These are phyloP conservation scores for Huiozyma naganishii DNA, from an alignment of 805 yeast species.

Conservation along the genomic window DNA sequence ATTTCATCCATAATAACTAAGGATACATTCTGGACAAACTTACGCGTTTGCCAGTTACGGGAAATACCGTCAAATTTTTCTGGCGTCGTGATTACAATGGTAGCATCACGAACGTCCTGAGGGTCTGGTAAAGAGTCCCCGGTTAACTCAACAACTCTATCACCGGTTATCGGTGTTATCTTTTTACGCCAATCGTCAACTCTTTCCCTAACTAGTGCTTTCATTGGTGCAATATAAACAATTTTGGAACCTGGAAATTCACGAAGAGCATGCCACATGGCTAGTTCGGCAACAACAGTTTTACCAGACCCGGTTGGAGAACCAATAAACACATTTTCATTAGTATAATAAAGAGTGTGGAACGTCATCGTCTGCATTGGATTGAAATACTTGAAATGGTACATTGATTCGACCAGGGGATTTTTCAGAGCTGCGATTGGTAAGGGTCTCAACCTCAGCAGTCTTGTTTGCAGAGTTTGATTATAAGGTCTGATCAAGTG, in stretches of 20 bases:
- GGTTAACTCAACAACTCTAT: constrained; percentile 77
- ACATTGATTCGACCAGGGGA: constrained; percentile 54
- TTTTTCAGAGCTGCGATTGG: constrained; percentile 75
- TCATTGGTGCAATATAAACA: constrained; percentile 86
- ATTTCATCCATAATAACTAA: constrained; percentile 91
- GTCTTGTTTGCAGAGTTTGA: constrained; percentile 73
- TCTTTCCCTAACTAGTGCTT: constrained; percentile 92
- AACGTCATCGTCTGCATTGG: constrained; percentile 98
- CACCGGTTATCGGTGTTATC: constrained; percentile 83
- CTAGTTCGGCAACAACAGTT: constrained; percentile 92
- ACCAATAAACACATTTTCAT: constrained; percentile 80
- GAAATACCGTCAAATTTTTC: constrained; percentile 98
- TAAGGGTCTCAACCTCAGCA: constrained; percentile 73
- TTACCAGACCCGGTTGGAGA: constrained; percentile 99
- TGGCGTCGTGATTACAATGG: constrained; percentile 86
- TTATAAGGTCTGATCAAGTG: constrained; percentile 82
- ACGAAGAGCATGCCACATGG: constrained; percentile 91
- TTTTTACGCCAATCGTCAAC: constrained; percentile 80
- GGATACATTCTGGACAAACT: constrained; percentile 72
- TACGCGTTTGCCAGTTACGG: constrained; percentile 78
- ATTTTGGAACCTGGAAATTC: constrained; percentile 76
- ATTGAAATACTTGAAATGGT: constrained; percentile 77
- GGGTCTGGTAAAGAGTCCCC: constrained; percentile 91
- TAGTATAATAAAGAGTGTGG: constrained; percentile 73
- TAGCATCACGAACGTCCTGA: constrained; percentile 71